Evolutionary conservation across 2,329 filamentous ascomycete species (phyloP).

Genomic region (Hypomyces rosellus): DNA sequence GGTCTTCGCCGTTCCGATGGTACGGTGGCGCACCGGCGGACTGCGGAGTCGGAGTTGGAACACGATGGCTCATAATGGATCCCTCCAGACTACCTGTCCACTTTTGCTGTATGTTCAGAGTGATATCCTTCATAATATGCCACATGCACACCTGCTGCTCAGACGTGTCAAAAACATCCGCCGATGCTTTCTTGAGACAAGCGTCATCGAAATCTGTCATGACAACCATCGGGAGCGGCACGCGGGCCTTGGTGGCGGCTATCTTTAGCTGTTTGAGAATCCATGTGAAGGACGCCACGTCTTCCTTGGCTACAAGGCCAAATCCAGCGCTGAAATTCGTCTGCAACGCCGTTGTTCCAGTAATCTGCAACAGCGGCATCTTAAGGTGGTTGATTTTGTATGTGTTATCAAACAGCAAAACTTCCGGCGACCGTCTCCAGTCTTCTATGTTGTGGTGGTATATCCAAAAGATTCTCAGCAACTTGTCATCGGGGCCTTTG

Average conservation of each 20-base stretch:
- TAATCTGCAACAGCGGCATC: slow-evolving; percentile 10
- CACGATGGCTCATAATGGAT: neutral
- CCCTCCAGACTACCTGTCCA: neutral
- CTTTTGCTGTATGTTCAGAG: neutral
- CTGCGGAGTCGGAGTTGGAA: neutral
- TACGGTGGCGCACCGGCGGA: neutral
- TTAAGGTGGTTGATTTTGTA: slow-evolving; percentile 10
- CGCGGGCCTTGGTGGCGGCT: neutral
- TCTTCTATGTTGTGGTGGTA: neutral
- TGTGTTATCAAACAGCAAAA: slow-evolving; percentile 8
- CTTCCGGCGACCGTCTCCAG: slow-evolving; percentile 10
- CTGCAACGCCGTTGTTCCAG: neutral
- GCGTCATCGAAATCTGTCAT: slow-evolving; percentile 1
- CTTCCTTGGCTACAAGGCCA: neutral
- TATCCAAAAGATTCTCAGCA: neutral
- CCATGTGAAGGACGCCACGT: slow-evolving; percentile 1
- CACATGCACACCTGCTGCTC: slow-evolving; percentile 1
- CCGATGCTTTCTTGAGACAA: neutral
- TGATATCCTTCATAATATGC: neutral
- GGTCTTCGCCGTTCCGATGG: neutral
- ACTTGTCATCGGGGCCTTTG: neutral
- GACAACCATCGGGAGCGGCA: slow-evolving; percentile 2
- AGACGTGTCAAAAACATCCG: neutral
- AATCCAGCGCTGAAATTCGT: neutral
- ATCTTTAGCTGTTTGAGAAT: slow-evolving; percentile 2